Conservation (phyloP, 192 early-diverging fungal genomes). For the Rhizophagus clarus region DNA sequence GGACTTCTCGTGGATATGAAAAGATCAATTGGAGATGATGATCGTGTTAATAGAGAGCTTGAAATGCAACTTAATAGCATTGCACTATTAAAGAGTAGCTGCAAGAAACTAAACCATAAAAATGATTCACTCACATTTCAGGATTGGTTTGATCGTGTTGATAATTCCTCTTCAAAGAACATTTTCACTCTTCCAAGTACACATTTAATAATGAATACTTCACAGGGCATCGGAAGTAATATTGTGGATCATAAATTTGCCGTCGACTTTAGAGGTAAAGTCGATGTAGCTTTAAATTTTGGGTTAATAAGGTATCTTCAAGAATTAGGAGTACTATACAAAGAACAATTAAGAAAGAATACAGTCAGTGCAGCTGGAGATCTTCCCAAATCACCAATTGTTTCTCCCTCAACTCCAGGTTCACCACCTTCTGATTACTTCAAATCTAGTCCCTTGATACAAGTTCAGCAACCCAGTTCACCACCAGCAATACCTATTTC, state of each 20-base stretch:
- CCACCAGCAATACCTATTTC: neutral
- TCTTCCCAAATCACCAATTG: neutral
- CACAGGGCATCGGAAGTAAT: constrained; percentile 24
- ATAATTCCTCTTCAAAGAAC: constrained; percentile 16
- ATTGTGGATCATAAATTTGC: constrained; percentile 41
- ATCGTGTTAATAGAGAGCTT: constrained; percentile 31
- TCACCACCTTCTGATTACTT: neutral
- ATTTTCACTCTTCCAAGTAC: constrained; percentile 48
- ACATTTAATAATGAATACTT: constrained; percentile 43
- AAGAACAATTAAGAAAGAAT: constrained; percentile 39
- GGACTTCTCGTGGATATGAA: constrained; percentile 25
- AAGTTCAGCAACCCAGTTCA: neutral
- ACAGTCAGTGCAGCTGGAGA: constrained; percentile 15
- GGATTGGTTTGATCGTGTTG: constrained; percentile 37
- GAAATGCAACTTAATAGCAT: constrained; percentile 33
- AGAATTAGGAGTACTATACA: constrained; percentile 43
- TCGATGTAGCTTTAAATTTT: constrained; percentile 51
- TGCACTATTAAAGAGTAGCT: constrained; percentile 38
- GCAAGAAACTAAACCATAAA: constrained; percentile 30
- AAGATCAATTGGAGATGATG: neutral
- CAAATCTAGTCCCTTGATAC: neutral
- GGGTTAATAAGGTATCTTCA: constrained; percentile 48
- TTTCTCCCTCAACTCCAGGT: neutral
- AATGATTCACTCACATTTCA: constrained; percentile 19
- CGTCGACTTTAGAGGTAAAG: constrained; percentile 43